Percentiles rank a stretch among this genome's conserved stretches.
Evolutionary conservation across 108 stramenopile genomes (phyloP).

Genomic region (Epithemia pelagica): DNA sequence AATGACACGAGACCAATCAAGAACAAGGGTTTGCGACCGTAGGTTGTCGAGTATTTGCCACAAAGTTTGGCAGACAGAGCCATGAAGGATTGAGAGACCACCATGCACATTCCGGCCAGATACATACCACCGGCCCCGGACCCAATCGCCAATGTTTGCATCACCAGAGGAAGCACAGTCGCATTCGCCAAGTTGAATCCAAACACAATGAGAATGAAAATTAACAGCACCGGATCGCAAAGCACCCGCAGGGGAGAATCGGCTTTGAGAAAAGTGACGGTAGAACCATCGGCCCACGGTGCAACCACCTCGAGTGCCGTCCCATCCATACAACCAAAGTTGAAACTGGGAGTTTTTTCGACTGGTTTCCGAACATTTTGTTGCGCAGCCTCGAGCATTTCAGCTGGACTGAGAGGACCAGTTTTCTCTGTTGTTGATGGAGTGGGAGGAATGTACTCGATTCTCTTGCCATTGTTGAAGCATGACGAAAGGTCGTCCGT

Average conservation of each 20-base stretch:
- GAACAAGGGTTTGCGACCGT: slow-evolving; percentile 76
- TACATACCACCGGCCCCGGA: slow-evolving; percentile 63
- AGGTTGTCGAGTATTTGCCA: slow-evolving; percentile 70
- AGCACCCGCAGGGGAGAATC: slow-evolving; percentile 64
- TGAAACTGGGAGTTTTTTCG: background rate
- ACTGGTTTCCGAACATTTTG: no score
- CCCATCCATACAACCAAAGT: background rate
- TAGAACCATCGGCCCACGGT: background rate
- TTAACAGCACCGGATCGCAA: slow-evolving; percentile 65
- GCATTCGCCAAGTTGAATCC: slow-evolving; percentile 81
- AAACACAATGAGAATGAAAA: slow-evolving; percentile 71
- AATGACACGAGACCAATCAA: slow-evolving; percentile 71
- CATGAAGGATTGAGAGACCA: slow-evolving; percentile 80
- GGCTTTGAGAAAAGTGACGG: slow-evolving; percentile 26
- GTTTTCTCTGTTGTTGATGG: background rate
- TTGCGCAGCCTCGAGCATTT: no score
- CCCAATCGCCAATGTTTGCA: slow-evolving; percentile 82
- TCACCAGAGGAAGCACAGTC: slow-evolving; percentile 79
- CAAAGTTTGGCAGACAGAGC: slow-evolving; percentile 69
- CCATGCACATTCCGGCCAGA: slow-evolving; percentile 77
- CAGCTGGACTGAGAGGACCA: no score
- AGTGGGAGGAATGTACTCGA: background rate
- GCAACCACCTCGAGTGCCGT: background rate
- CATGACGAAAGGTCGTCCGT: no score
- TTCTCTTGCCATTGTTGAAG: no score